These are phyloP conservation scores for Calonectria crousiana DNA, from an alignment of 2,329 filamentous ascomycete species.

Conservation along the genomic window DNA sequence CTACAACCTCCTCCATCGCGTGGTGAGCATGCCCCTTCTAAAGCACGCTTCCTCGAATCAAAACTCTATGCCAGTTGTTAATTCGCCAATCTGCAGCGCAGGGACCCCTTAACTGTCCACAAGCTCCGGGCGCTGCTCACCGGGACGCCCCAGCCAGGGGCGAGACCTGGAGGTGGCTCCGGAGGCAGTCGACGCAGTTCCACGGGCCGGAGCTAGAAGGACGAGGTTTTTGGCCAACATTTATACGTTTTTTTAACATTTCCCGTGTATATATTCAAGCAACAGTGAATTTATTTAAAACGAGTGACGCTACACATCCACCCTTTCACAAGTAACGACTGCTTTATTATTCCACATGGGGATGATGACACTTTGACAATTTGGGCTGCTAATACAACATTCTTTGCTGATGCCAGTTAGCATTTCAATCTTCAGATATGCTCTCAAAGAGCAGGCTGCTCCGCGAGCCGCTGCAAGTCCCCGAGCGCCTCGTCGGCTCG, in stretches of 20 bases:
- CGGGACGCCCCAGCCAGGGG: neutral
- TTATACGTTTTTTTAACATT: neutral
- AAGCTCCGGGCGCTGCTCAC: neutral
- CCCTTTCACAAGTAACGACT: neutral
- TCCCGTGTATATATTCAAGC: neutral
- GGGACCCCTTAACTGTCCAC: neutral
- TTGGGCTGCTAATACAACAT: neutral
- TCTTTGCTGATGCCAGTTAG: neutral
- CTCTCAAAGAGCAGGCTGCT: too few relatives aligned
- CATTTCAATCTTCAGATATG: neutral
- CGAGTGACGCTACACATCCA: neutral
- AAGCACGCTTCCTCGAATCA: neutral
- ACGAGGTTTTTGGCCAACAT: neutral
- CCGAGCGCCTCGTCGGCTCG: conserved; percentile 2
- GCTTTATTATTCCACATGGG: neutral
- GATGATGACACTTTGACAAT: neutral
- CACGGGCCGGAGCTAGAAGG: neutral
- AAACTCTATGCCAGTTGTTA: neutral
- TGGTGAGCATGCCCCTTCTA: neutral
- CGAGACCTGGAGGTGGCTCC: neutral
- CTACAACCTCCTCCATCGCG: neutral
- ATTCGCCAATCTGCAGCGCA: neutral
- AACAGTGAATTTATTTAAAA: neutral
- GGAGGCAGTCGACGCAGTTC: neutral
- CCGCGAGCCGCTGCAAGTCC: neutral